Conservation (phyloP, 2,329 filamentous ascomycete genomes). For the Venturiaceae sp. region DNA sequence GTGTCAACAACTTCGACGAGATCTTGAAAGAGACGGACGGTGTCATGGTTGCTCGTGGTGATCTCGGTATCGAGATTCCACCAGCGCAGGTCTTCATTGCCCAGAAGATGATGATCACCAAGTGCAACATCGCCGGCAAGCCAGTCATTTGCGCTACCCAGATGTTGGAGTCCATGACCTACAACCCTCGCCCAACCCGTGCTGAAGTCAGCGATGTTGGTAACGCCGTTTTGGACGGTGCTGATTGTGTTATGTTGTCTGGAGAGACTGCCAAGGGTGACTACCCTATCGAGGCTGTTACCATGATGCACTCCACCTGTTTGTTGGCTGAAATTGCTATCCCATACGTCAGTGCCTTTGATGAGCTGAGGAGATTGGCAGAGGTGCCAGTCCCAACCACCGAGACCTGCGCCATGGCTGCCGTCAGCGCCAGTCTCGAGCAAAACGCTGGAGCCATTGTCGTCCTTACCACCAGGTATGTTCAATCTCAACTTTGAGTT, state of each 20-base stretch:
- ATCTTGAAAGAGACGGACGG: slow-evolving; percentile 94
- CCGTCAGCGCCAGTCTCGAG: slow-evolving; percentile 89
- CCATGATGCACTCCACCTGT: slow-evolving; percentile 98
- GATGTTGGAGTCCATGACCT: slow-evolving; percentile 99
- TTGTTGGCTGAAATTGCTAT: slow-evolving; percentile 95
- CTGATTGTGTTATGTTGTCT: slow-evolving; percentile 99
- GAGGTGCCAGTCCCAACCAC: slow-evolving; percentile 76
- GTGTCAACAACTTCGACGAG: slow-evolving; percentile 98
- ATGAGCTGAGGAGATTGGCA: slow-evolving; percentile 80
- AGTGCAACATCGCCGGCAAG: slow-evolving; percentile 99
- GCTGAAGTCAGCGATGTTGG: slow-evolving; percentile 98
- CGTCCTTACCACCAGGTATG: slow-evolving; percentile 80
- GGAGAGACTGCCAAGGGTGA: slow-evolving; percentile 97
- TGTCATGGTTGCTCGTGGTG: slow-evolving; percentile 99
- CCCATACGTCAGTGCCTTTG: slow-evolving; percentile 92
- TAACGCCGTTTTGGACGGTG: slow-evolving; percentile 94
- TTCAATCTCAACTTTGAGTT: slow-evolving; percentile 6
- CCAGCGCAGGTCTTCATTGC: slow-evolving; percentile 97
- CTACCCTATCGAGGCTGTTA: slow-evolving; percentile 87
- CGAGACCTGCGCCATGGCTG: slow-evolving; percentile 95
- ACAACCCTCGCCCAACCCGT: slow-evolving; percentile 96
- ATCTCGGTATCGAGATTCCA: slow-evolving; percentile 96
- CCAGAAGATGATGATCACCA: slow-evolving; percentile 99
- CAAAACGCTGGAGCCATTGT: slow-evolving; percentile 94
- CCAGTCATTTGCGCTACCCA: slow-evolving; percentile 98